Evolutionary conservation across 345 rosid species (phyloP), one percentile per base, ranked within the genome.

Genomic region (Eutrema heterophyllum): DNA sequence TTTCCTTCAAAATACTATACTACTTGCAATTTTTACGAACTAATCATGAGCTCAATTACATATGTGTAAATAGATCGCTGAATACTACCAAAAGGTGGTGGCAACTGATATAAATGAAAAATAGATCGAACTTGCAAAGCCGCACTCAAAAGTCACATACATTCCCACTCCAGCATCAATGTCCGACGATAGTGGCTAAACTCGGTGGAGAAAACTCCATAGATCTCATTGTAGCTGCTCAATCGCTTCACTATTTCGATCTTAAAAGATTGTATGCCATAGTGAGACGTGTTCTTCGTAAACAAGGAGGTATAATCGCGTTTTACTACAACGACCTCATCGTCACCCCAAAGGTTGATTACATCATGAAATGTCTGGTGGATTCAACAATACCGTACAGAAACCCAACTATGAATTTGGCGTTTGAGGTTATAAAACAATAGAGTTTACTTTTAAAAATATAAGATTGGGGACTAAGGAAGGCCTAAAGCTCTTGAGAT

Each of bases 161-260:
- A 21, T 12, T 48, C 66, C 55, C 80, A 76, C 80, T 27, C 80
- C 80, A 3, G 18, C 32, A 51, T 70, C 80, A 36, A 76, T 70
- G 70, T 70, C 71, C 6, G 80, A 76, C 6, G 53, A 76, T 76
- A 43, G 75, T 76, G 43, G 5, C 58, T 44, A 26, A 36, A 43
- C 70, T 76, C 9, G 75, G 80, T n/a, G 75, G 71, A 55, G 75
- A 76, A 70, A 76, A 76, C 67, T 76, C 80, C 5, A 39, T 70
- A 44, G 75, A 76, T 64, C 48, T 89, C 24, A 79, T 90, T 9
- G 80, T 84, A 0, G 84, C 80, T 8, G 88, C 88, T 18, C 80
- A 78, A 68, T 86, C 87, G 6, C 75, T 84, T 14, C 89, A 86
- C 75, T 83, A 88, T 81, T 84, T 87, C 29, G 88, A 89, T 56